These are phyloP conservation scores for Clitopilus passeckerianus DNA, from an alignment of 768 basidiomycete species.

Conservation along the genomic window DNA sequence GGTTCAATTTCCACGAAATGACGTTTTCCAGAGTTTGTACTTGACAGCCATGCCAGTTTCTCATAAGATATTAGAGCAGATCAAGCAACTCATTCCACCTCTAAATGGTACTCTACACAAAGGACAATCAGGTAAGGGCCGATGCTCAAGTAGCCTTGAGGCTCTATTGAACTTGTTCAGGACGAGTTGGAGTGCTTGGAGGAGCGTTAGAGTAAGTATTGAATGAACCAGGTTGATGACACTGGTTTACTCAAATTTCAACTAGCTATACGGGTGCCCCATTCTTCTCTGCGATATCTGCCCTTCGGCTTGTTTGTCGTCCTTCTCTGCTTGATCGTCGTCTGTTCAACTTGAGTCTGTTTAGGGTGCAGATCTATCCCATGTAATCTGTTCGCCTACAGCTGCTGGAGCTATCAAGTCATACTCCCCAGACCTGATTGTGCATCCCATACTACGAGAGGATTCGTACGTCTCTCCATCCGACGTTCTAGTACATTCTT, in stretches of 20 bases:
- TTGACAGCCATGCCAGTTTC: slow-evolving; percentile 50
- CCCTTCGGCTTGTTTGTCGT: slow-evolving; percentile 69
- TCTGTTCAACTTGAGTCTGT: not conserved
- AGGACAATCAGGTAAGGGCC: slow-evolving; percentile 77
- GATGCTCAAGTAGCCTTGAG: not conserved
- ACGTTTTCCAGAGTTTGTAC: not conserved
- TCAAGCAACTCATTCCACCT: slow-evolving; percentile 85
- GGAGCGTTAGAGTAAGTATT: slow-evolving; percentile 85
- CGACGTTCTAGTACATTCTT: not conserved
- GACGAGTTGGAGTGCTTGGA: slow-evolving; percentile 90
- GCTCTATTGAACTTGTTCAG: slow-evolving; percentile 27
- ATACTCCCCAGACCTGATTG: slow-evolving; percentile 95
- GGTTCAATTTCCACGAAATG: not conserved
- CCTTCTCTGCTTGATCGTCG: not conserved
- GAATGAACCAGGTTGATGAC: not conserved
- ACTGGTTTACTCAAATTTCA: not conserved
- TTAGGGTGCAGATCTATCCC: slow-evolving; percentile 90
- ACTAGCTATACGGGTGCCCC: slow-evolving; percentile 94
- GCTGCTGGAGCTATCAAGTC: slow-evolving; percentile 94
- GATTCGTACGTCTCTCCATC: slow-evolving; percentile 36
- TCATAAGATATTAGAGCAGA: slow-evolving; percentile 58
- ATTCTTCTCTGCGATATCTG: slow-evolving; percentile 91
- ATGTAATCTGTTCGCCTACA: slow-evolving; percentile 93
- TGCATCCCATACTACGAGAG: slow-evolving; percentile 85
- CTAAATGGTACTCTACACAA: slow-evolving; percentile 88